Percentiles rank a stretch among this genome's conserved stretches.
Evolutionary conservation across 2,329 filamentous ascomycete genomes (phyloP).

Genomic region (Chlorencoelia australis): DNA sequence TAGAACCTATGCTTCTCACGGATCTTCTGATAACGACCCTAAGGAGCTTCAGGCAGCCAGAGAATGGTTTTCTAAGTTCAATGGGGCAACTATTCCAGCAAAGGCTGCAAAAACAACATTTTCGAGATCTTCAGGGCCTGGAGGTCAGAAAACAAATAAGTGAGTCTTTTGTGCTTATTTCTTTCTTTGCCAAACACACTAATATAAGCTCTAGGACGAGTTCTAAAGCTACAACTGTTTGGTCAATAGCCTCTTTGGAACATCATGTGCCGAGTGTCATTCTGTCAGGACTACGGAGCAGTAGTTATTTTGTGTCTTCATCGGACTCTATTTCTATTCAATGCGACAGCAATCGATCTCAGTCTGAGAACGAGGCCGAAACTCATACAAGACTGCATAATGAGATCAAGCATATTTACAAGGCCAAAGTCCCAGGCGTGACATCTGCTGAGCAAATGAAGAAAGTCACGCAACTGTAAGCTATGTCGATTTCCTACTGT

Average conservation of each 20-base stretch:
- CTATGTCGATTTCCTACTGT: not conserved
- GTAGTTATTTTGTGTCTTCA: constrained; percentile 22
- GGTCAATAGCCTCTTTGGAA: constrained; percentile 19
- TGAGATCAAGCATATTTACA: constrained; percentile 22
- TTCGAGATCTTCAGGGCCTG: constrained; percentile 21
- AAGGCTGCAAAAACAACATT: constrained; percentile 22
- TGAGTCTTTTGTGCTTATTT: constrained; percentile 8
- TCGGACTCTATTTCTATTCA: constrained; percentile 24
- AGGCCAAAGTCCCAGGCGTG: constrained; percentile 21
- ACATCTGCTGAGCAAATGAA: constrained; percentile 41
- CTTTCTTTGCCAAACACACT: not conserved
- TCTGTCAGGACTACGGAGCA: constrained; percentile 15
- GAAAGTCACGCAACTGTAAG: constrained; percentile 36
- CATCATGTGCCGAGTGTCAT: constrained; percentile 21
- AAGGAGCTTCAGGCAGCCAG: constrained; percentile 21
- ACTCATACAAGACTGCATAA: constrained; percentile 20
- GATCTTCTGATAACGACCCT: constrained; percentile 4
- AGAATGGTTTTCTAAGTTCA: constrained; percentile 22
- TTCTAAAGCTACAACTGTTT: constrained; percentile 26
- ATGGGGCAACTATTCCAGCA: constrained; percentile 15
- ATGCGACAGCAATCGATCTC: constrained; percentile 21
- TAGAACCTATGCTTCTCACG: constrained; percentile 15
- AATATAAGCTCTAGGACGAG: constrained; percentile 19
- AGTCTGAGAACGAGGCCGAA: constrained; percentile 21
- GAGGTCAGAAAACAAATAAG: constrained; percentile 29